phyloP scores from a whole-genome alignment of 129 eudicot genomes.

The Mikania micrantha region DNA sequence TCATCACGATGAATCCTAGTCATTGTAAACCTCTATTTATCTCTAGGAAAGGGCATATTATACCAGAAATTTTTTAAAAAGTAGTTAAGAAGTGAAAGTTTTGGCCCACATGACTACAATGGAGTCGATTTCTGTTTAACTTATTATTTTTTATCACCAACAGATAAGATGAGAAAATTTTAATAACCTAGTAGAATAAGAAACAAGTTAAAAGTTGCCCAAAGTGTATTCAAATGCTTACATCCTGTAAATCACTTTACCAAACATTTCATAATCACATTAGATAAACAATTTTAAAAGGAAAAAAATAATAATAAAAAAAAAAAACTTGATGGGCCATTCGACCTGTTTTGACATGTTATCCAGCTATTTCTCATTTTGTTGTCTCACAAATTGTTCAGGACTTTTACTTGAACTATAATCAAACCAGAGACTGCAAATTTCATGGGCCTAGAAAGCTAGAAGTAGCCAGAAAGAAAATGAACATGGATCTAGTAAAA shows the following conservation, averaged over 20 bases:
- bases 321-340: background rate
- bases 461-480: background rate
- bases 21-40: background rate
- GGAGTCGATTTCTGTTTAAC: background rate
- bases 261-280: background rate
- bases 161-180: background rate
- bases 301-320: too few species aligned
- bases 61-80: background rate
- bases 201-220: background rate
- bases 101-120: background rate
- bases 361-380: background rate
- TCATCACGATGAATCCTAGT: background rate
- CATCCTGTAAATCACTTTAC: background rate
- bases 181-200: background rate
- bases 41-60: background rate
- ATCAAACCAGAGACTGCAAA: conserved; percentile 1
- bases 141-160: background rate
- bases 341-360: background rate
- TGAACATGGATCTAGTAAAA: background rate
- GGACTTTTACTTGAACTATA: background rate
- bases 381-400: background rate
- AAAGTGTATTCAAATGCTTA: background rate
- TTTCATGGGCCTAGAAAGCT: background rate
- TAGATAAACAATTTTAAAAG: too few species aligned
- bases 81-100: background rate